A percentile compares a stretch with the other conserved stretches of the same genome.
These are phyloP conservation scores for Penicillium oxalicum DNA, from an alignment of 2,329 filamentous ascomycete genomes.

Conservation along the genomic window DNA sequence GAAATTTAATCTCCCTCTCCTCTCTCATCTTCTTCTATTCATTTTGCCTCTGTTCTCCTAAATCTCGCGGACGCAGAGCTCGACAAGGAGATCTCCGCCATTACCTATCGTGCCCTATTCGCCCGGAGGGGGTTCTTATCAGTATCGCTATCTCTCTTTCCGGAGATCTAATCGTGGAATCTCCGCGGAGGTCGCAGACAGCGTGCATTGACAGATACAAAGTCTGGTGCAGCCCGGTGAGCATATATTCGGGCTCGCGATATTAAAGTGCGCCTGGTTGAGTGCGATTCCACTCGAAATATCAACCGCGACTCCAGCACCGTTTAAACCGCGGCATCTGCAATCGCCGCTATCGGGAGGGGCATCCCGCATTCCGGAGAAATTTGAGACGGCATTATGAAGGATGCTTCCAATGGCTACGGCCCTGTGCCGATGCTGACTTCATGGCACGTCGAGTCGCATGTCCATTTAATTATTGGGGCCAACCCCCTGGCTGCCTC, in stretches of 20 bases:
- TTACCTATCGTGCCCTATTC: too few relatives aligned
- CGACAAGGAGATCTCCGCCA: too few relatives aligned
- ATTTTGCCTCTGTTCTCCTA: neutral
- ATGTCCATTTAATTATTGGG: constrained; percentile 76
- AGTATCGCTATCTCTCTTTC: constrained; percentile 19
- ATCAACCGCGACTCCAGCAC: too few relatives aligned
- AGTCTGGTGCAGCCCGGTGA: neutral
- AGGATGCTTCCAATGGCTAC: constrained; percentile 22
- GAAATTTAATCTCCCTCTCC: neutral
- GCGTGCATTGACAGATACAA: constrained; percentile 1
- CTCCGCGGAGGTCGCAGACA: constrained; percentile 18
- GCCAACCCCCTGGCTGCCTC: constrained; percentile 81
- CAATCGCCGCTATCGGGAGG: constrained; percentile 7
- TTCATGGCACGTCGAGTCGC: constrained; percentile 36
- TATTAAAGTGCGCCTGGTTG: too few relatives aligned
- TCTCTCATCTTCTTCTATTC: neutral
- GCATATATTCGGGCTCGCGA: neutral
- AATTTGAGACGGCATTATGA: constrained; percentile 24
- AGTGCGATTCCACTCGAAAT: too few relatives aligned
- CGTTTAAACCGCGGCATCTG: neutral
- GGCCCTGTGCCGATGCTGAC: constrained; percentile 32
- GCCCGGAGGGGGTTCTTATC: constrained; percentile 13
- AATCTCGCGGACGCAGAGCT: too few relatives aligned
- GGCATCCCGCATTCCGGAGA: constrained; percentile 10
- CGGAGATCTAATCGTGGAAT: constrained; percentile 13